Evolutionary conservation across 129 eudicot species (phyloP).

Genomic region (Flaveria bidentis): DNA sequence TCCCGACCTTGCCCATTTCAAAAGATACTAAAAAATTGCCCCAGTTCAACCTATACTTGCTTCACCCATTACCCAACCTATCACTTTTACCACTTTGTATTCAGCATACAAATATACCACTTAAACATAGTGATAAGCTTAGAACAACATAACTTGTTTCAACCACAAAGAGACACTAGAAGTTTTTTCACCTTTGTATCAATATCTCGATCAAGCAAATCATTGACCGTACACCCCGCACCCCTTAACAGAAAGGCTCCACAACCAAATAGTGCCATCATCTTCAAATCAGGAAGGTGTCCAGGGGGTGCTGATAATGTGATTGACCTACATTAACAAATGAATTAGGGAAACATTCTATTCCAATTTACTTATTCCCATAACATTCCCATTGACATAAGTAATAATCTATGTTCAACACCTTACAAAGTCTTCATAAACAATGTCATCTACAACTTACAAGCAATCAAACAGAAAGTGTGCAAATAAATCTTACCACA

Average conservation of each 20-base stretch:
- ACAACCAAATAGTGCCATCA: conserved; percentile 86
- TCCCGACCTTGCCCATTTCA: background rate
- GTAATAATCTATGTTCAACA: background rate
- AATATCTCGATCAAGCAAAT: conserved; percentile 91
- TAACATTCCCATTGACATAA: background rate
- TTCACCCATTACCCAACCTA: background rate
- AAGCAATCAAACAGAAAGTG: background rate
- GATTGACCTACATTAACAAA: conserved; percentile 68
- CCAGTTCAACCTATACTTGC: background rate
- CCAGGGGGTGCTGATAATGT: conserved; percentile 84
- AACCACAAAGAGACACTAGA: conserved; percentile 1
- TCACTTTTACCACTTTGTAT: background rate
- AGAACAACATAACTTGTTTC: conserved; percentile 15
- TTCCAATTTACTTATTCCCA: too few species aligned
- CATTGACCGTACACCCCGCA: conserved; percentile 95
- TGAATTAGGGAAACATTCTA: conserved; percentile 12
- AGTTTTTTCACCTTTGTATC: conserved; percentile 65
- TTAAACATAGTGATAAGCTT: background rate
- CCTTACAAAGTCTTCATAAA: background rate
- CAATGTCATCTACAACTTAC: background rate
- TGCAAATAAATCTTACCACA: conserved; percentile 56
- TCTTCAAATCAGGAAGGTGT: conserved; percentile 79
- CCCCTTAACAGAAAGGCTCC: conserved; percentile 94
- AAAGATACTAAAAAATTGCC: background rate
- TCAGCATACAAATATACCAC: background rate